These are phyloP conservation scores for Mentha longifolia DNA, from an alignment of 257 asterid species.

Conservation along the genomic window DNA sequence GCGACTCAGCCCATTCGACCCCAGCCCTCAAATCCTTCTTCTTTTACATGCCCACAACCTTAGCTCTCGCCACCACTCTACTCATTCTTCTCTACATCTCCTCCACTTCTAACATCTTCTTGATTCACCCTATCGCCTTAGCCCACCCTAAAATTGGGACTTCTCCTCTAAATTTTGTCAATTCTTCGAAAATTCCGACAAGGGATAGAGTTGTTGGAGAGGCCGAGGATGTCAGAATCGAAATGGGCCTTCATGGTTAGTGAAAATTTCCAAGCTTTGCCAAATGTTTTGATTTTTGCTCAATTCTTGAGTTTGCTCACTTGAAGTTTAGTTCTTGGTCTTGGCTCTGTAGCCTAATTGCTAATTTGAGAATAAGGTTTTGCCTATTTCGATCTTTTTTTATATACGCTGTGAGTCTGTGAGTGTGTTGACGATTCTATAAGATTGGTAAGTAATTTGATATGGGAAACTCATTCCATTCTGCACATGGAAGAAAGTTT, in stretches of 20 bases:
- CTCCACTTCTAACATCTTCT: constrained; percentile 65
- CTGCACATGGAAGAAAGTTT: background rate
- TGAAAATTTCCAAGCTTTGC: constrained; percentile 8
- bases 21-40: constrained; percentile 46
- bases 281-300: constrained; percentile 10
- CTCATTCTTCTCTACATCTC: constrained; percentile 65
- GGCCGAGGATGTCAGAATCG: constrained; percentile 17
- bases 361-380: background rate
- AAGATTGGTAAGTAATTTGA: background rate
- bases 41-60: constrained; percentile 64
- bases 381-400: background rate
- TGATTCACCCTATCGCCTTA: constrained; percentile 43
- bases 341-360: background rate
- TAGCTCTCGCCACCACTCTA: constrained; percentile 70
- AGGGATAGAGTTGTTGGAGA: constrained; percentile 24
- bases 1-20: constrained; percentile 35
- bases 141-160: constrained; percentile 33
- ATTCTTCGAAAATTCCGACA: constrained; percentile 22
- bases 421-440: background rate
- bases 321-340: background rate
- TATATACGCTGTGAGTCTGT: background rate
- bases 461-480: background rate
- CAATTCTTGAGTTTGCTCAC: constrained; percentile 16
- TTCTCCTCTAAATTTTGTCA: constrained; percentile 33
- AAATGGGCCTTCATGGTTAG: constrained; percentile 41